phyloP scores from a whole-genome alignment of 805 yeast species.

The Kodamaea sagamina region DNA sequence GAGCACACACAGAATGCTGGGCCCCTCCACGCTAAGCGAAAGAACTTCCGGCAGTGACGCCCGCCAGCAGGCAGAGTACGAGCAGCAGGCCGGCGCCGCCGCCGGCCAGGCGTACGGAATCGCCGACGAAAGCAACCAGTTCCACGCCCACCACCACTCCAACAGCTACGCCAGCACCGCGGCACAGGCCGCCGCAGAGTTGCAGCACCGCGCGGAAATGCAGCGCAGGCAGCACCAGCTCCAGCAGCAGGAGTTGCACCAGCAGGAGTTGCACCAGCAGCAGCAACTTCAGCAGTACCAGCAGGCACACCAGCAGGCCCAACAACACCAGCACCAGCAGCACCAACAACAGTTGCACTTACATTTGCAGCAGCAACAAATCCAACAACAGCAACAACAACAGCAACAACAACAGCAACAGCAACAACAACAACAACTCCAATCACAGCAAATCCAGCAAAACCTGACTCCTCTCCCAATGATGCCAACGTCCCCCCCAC shows the following conservation, averaged over 20 bases:
- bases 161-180: constrained; percentile 16
- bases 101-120: background rate
- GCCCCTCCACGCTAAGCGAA: constrained; percentile 35
- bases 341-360: constrained; percentile 12
- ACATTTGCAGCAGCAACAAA: constrained; percentile 11
- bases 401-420: constrained; percentile 12
- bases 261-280: constrained; percentile 17
- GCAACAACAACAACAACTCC: constrained; percentile 14
- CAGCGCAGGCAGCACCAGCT: constrained; percentile 21
- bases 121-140: constrained; percentile 15
- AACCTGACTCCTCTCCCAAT: constrained; percentile 17
- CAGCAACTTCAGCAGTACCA: constrained; percentile 17
- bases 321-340: constrained; percentile 19
- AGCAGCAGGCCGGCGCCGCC: constrained; percentile 1
- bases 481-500: constrained; percentile 18
- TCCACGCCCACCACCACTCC: constrained; percentile 17
- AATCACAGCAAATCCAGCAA: constrained; percentile 10
- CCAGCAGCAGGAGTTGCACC: constrained; percentile 22
- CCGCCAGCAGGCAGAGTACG: constrained; percentile 10
- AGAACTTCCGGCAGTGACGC: constrained; percentile 17
- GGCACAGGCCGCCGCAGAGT: constrained; percentile 19
- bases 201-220: constrained; percentile 24
- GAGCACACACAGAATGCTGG: constrained; percentile 22
- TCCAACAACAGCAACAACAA: constrained; percentile 14
- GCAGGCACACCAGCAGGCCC: constrained; percentile 19